Evolutionary conservation across 495 filamentous ascomycete genomes (phyloP).

Genomic region (Tuber brumale): DNA sequence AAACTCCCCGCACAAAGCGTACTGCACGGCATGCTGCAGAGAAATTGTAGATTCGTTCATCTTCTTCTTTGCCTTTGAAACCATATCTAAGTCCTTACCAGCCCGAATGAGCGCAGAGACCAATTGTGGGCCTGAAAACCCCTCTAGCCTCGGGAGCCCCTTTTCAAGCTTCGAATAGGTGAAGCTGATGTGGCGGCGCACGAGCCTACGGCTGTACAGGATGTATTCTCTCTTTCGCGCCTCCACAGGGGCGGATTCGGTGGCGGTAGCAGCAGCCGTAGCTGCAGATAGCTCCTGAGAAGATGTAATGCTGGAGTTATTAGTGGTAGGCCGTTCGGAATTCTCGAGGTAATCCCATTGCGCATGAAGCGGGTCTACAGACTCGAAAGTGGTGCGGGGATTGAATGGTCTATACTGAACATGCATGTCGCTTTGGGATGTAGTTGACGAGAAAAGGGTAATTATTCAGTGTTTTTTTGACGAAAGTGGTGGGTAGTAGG

Average conservation of each 20-base stretch:
- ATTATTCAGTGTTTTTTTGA: background rate
- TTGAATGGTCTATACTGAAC: background rate
- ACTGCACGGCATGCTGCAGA: background rate
- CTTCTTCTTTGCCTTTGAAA: background rate
- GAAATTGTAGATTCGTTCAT: background rate
- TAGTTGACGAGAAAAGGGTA: background rate
- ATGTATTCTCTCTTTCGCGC: background rate
- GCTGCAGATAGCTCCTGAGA: background rate
- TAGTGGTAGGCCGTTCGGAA: background rate
- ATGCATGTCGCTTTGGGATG: background rate
- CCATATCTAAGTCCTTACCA: background rate
- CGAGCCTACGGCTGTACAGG: background rate
- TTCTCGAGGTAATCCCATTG: conserved; percentile 2
- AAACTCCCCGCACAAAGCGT: background rate
- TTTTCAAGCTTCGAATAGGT: background rate
- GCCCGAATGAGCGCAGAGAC: background rate
- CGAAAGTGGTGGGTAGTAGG: background rate
- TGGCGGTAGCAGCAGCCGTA: background rate
- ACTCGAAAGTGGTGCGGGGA: background rate
- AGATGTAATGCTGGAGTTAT: background rate
- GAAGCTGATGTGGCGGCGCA: background rate
- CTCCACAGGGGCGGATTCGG: background rate
- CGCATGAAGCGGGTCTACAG: background rate
- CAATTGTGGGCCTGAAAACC: background rate
- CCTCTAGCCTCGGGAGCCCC: background rate